Evolutionary conservation across 2,329 filamentous ascomycete species (phyloP), one percentile per base, ranked within the genome.

Genomic region (Ophiosphaerella herpotricha): DNA sequence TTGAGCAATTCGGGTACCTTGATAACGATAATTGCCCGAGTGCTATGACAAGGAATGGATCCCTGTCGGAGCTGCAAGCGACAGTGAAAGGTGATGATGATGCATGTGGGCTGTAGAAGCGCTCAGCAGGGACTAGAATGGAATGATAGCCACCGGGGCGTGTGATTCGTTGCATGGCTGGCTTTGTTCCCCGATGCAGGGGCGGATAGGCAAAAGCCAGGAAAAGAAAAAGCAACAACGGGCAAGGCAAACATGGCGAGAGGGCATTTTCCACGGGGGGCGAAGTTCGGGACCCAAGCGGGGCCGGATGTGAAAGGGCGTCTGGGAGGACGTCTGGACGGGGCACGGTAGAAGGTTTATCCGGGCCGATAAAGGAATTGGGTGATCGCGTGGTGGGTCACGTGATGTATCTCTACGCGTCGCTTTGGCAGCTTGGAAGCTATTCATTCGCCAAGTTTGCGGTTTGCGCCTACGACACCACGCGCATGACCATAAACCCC

Each of bases 1-100:
- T 24, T 37, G 26, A 46, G 48, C 44, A 52, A 43, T 42, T 35
- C 50, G 56, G 63, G 60, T 64, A 64, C 59, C 55, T 67, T 66
- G 57, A 61, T 51, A 39, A 34, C 40, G 48, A 45, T 52, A 45
- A 21, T 21, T 21, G 18, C 18, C 18, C 18, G 18, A 21, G 39
- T 33, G 40, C 34, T 46, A 54, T 50, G 45, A 47, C 37, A 47
- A 53, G 54, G 40, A 45, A 21, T 24, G 32, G 11, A 54, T 39
- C 55, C 57, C 55, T 60, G 56, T 48, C 14, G 32, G 31, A 18
- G 36, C 43, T 47, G 43, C 38, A 42, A 36, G 45, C 45, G 44
- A 43, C 42, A 32, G 42, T 29, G 11, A 29, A 32, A 42, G 36
- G 54, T 39, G 29, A 47, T 39, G 29, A 47, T 39, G 45, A 13